phyloP scores from a whole-genome alignment of 441 rosid genomes.

The Populus trichocarpa region DNA sequence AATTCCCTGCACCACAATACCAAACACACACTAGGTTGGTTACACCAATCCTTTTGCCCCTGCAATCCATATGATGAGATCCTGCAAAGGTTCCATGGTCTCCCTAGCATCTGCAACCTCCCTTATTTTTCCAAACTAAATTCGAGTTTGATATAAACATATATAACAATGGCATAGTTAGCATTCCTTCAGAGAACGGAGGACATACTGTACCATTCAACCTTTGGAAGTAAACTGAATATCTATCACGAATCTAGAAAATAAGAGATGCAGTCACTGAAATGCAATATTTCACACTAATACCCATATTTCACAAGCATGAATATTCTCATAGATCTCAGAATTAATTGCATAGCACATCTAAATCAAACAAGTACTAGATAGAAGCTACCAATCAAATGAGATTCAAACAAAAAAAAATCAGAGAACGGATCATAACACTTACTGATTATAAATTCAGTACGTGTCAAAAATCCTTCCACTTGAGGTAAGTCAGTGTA shows the following conservation, averaged over 20 bases:
- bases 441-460: constrained; percentile 84
- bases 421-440: constrained; percentile 11
- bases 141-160: not conserved
- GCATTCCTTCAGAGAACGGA: not conserved
- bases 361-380: not conserved
- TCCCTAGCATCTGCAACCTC: not conserved
- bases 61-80: not conserved
- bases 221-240: not conserved
- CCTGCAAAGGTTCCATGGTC: not conserved
- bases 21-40: not conserved
- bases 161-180: not conserved
- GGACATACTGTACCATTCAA: not conserved
- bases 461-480: constrained; percentile 73
- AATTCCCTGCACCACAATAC: not conserved
- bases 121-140: not conserved
- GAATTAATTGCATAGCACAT: not conserved
- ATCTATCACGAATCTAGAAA: not conserved
- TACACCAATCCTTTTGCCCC: not conserved
- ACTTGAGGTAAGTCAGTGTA: constrained; percentile 91
- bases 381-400: not conserved
- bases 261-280: not conserved
- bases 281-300: not conserved
- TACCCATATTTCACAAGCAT: not conserved
- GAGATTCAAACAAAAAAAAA: not conserved
- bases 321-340: not conserved